Base-by-base conservation (phyloP, 331 rosid species). In the Ulmus americana region DNA sequence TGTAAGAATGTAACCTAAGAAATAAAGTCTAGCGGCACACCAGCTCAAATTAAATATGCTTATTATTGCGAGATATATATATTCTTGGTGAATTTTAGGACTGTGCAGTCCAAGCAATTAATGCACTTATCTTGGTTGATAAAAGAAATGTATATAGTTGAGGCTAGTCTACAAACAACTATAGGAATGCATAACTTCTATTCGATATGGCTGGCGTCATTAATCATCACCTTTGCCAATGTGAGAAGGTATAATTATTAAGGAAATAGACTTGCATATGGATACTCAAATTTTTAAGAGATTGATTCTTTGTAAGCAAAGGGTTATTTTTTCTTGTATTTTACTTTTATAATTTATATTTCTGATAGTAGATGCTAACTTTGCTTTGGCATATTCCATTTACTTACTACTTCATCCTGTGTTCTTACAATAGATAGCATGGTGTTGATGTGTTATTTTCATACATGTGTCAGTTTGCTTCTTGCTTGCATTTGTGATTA, bases 381-480 rank as follows among this genome's bases (percentile, higher is more conserved):
- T 52, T 52, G 16, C 10, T 15, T 10, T 10, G 6, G 44, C 8
- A 11, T 14, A 15, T 14, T 38, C 22, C 15, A 6, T 15, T 12
- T 69, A 6, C n/a, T 1, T 68, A 42, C 18, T 9, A 20, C 62
- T n/a, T 28, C n/a, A 16, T 43, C 6, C 8, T 16, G 5, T 39
- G 47, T 50, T 49, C 50, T 15, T 39, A 6, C 44, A 2, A 39
- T 51, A 50, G 39, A 65, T 49, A 64, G 28, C 10, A 13, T 1
- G 44, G 41, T 42, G 13, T 55, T 10, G 15, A 65, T 28, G 10
- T 39, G 61, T 41, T 47, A 59, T 55, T 61, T 67, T 43, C 20
- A 18, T 43, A 59, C 53, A 56, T 63, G 48, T 67, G 49, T 47
- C 56, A 15, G 55, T 68, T 64, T 65, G 66, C 16, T 73, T 55